Evolutionary conservation across 2,329 filamentous ascomycete species (phyloP).

Genomic region (Hypoxylon sp.): DNA sequence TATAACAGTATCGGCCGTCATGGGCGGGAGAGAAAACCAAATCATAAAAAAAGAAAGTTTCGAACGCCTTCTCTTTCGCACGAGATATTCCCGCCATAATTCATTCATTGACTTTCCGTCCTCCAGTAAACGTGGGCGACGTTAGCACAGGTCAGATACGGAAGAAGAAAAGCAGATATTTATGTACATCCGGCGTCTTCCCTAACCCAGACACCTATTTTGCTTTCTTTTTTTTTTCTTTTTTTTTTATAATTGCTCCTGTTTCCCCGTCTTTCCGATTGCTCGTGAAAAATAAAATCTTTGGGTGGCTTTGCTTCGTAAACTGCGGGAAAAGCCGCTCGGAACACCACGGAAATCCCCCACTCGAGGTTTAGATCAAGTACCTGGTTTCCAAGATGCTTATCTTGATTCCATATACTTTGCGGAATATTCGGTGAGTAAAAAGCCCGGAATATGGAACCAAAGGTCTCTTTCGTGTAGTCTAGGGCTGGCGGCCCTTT

Average conservation of each 20-base stretch:
- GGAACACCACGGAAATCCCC: constrained; percentile 22
- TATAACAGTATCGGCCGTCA: constrained; percentile 18
- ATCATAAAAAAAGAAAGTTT: neutral
- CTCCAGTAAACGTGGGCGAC: constrained; percentile 8
- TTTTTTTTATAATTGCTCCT: constrained; percentile 16
- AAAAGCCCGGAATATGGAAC: constrained; percentile 3
- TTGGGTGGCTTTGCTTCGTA: constrained; percentile 16
- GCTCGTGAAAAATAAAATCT: constrained; percentile 33
- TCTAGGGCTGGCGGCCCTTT: constrained; percentile 18
- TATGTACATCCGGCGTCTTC: constrained; percentile 35
- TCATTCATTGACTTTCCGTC: constrained; percentile 24
- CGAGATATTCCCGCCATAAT: constrained; percentile 27
- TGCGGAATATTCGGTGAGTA: constrained; percentile 17
- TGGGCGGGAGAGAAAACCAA: constrained; percentile 20
- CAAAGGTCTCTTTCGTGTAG: constrained; percentile 12
- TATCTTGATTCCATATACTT: constrained; percentile 17
- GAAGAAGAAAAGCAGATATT: constrained; percentile 18
- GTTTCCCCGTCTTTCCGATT: constrained; percentile 28
- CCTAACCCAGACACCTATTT: constrained; percentile 18
- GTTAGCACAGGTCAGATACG: constrained; percentile 14
- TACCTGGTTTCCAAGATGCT: constrained; percentile 23
- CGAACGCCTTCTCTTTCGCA: constrained; percentile 32
- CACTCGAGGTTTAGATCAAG: constrained; percentile 23
- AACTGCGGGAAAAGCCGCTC: constrained; percentile 15
- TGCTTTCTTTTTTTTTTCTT: constrained; percentile 20